These are phyloP conservation scores for Solanum appendiculatum DNA, from an alignment of 257 asterid genomes.

Conservation along the genomic window DNA sequence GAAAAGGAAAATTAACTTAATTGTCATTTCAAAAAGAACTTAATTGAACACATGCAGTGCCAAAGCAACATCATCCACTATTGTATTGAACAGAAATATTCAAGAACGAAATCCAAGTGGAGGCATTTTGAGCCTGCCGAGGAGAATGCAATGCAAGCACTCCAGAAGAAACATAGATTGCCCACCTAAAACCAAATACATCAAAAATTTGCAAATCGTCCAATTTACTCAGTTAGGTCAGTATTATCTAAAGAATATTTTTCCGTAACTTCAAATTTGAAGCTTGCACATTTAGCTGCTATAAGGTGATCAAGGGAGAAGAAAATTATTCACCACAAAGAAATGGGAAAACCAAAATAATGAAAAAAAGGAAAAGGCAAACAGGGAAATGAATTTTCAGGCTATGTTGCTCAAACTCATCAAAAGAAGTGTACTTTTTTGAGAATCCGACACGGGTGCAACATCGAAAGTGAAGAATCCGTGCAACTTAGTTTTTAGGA, in stretches of 20 bases:
- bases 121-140: not conserved
- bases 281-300: not conserved
- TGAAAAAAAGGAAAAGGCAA: not conserved
- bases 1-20: not conserved
- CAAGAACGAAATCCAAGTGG: not conserved
- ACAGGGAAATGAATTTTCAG: not conserved
- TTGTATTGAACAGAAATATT: not conserved
- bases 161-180: not conserved
- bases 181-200: not conserved
- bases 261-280: not conserved
- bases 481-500: not conserved
- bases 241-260: not conserved
- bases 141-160: not conserved
- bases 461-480: not conserved
- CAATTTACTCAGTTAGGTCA: not conserved
- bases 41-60: not conserved
- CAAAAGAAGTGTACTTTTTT: not conserved
- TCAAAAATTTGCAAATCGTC: not conserved
- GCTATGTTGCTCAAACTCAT: not conserved
- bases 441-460: not conserved
- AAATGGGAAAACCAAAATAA: not conserved
- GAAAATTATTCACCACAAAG: not conserved
- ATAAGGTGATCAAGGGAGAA: not conserved
- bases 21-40: not conserved
- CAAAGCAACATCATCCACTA: not conserved